Conservation (phyloP, 2,329 filamentous ascomycete species). For the Sordariomycetes sp. region DNA sequence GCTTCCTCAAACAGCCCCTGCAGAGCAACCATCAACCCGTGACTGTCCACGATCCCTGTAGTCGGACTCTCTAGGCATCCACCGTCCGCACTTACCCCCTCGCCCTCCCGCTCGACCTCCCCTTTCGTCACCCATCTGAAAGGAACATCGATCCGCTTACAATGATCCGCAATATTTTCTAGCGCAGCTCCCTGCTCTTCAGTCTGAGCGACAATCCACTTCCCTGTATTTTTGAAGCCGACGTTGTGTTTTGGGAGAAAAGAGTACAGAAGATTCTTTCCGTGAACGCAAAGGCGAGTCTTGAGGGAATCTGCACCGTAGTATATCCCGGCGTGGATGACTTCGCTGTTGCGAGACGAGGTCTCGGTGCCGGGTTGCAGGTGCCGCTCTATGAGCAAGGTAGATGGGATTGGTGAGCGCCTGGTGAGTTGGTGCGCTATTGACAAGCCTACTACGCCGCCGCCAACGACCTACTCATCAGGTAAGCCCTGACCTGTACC, state of each 20-base stretch:
- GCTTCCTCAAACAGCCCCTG: conserved; percentile 67
- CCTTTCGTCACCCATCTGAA: conserved; percentile 56
- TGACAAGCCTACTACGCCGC: conserved; percentile 67
- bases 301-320: conserved; percentile 73
- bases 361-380: conserved; percentile 71
- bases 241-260: conserved; percentile 63
- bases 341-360: conserved; percentile 84
- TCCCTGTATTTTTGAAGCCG: conserved; percentile 66
- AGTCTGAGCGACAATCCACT: conserved; percentile 92
- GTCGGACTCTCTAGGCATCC: conserved; percentile 77
- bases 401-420: conserved; percentile 53
- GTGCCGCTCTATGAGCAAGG: conserved; percentile 76
- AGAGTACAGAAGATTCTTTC: conserved; percentile 68
- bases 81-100: conserved; percentile 60
- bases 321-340: conserved; percentile 93
- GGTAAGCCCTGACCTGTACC: too few species aligned
- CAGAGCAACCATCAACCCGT: conserved; percentile 74
- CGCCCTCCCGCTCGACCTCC: conserved; percentile 60
- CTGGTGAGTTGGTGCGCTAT: conserved; percentile 66
- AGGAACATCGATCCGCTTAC: conserved; percentile 46
- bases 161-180: conserved; percentile 39
- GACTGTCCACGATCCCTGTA: conserved; percentile 86
- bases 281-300: conserved; percentile 70
- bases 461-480: conserved; percentile 40
- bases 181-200: conserved; percentile 57